A percentile compares a stretch with the other conserved stretches of the same genome.
These are phyloP conservation scores for Coemansia aciculifera DNA, from an alignment of 192 early-diverging fungal species.

Conservation along the genomic window DNA sequence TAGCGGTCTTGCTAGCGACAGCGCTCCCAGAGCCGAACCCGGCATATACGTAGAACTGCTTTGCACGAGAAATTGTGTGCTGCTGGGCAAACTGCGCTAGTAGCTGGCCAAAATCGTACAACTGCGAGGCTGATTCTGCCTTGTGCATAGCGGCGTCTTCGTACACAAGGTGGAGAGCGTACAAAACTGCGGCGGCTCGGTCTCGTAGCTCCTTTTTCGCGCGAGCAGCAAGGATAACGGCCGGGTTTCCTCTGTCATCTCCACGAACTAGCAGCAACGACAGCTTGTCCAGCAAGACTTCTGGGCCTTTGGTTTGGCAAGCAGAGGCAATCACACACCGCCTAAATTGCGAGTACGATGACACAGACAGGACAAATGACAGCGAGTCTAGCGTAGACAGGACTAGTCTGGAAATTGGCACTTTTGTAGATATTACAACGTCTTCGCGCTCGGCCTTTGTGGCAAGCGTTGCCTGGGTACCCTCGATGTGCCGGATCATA, in stretches of 20 bases:
- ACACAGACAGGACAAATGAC: slow-evolving; percentile 32
- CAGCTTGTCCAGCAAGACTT: slow-evolving; percentile 19
- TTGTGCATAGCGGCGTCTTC: slow-evolving; percentile 35
- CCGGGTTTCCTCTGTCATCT: slow-evolving; percentile 9
- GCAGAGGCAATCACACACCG: slow-evolving; percentile 18
- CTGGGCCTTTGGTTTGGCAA: neutral
- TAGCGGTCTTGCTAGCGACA: neutral
- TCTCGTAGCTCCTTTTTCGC: slow-evolving; percentile 30
- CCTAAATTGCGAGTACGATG: slow-evolving; percentile 19
- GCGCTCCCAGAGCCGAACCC: neutral
- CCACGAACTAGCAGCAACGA: slow-evolving; percentile 26
- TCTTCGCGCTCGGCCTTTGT: neutral
- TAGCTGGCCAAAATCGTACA: slow-evolving; percentile 21
- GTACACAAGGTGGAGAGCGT: slow-evolving; percentile 38
- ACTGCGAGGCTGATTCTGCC: slow-evolving; percentile 14
- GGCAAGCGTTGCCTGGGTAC: slow-evolving; percentile 5
- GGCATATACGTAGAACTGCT: slow-evolving; percentile 6
- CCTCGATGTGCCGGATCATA: slow-evolving; percentile 14
- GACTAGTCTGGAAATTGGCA: slow-evolving; percentile 24
- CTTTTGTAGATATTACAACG: neutral
- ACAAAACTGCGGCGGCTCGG: slow-evolving; percentile 33
- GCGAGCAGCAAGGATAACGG: slow-evolving; percentile 16
- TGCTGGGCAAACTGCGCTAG: slow-evolving; percentile 24
- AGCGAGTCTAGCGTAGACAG: slow-evolving; percentile 17
- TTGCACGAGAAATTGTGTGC: neutral